Evolutionary conservation across 495 filamentous ascomycete genomes (phyloP).

Genomic region (Daldinia caldariorum): DNA sequence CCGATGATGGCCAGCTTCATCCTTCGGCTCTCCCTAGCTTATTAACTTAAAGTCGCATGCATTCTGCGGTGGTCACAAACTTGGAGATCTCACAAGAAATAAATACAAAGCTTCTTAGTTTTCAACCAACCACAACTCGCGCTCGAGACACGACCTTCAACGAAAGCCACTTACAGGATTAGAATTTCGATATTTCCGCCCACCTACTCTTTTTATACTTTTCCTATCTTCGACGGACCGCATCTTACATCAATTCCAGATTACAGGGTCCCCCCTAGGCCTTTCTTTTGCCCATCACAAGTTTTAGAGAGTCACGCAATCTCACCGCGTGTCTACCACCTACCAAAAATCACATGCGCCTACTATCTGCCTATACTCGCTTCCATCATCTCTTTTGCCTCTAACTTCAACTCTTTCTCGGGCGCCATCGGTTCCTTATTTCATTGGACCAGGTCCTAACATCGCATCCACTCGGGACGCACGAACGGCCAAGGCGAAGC

Average conservation of each 20-base stretch:
- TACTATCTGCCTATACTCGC: slow-evolving; percentile 14
- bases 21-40: not conserved
- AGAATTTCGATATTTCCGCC: slow-evolving; percentile 28
- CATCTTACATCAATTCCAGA: not conserved
- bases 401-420: slow-evolving; percentile 21
- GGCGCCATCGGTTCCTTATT: slow-evolving; percentile 18
- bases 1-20: no score
- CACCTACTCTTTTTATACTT: slow-evolving; percentile 31
- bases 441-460: slow-evolving; percentile 34
- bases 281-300: slow-evolving; percentile 24
- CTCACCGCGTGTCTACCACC: slow-evolving; percentile 35
- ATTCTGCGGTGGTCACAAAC: not conserved
- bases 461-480: slow-evolving; percentile 35
- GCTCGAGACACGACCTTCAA: slow-evolving; percentile 46
- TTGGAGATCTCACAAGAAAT: slow-evolving; percentile 6
- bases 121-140: slow-evolving; percentile 45
- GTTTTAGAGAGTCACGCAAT: slow-evolving; percentile 37
- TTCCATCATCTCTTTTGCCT: slow-evolving; percentile 10
- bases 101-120: slow-evolving; percentile 31
- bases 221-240: slow-evolving; percentile 14
- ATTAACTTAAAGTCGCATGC: not conserved
- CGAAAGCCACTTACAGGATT: slow-evolving; percentile 44
- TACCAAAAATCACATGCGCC: slow-evolving; percentile 34
- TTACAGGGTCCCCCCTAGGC: not conserved
- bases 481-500: slow-evolving; percentile 23